Evolutionary conservation across 2,329 filamentous ascomycete genomes (phyloP).

Genomic region (Aspergillus pseudoviridinutans): DNA sequence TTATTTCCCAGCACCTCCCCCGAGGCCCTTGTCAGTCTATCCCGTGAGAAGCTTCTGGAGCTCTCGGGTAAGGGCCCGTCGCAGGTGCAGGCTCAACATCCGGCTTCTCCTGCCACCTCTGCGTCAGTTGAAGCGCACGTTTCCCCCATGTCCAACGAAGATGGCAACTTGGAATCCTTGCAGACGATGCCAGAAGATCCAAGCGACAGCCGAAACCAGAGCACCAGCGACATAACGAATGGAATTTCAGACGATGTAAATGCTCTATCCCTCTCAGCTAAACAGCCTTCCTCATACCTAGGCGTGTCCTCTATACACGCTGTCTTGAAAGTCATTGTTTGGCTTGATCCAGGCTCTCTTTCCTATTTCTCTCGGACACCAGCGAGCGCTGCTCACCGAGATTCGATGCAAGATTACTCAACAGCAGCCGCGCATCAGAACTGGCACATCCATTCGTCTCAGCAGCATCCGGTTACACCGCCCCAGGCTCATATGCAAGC

Average conservation of each 20-base stretch:
- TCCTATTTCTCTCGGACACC: conserved; percentile 45
- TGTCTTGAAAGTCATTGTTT: conserved; percentile 65
- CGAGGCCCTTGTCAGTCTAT: conserved; percentile 49
- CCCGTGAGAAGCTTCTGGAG: conserved; percentile 57
- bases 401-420: conserved; percentile 18
- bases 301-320: conserved; percentile 73
- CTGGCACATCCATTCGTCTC: conserved; percentile 22
- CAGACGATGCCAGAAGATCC: conserved; percentile 70
- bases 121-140: conserved; percentile 43
- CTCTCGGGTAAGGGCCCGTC: conserved; percentile 41
- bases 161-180: conserved; percentile 55
- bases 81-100: conserved; percentile 32
- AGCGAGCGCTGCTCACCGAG: conserved; percentile 12
- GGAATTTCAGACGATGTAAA: conserved; percentile 68
- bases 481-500: conserved; percentile 53
- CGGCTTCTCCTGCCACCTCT: conserved; percentile 44
- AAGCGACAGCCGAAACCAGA: conserved; percentile 39
- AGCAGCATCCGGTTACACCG: conserved; percentile 39
- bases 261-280: conserved; percentile 59
- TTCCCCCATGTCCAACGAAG: conserved; percentile 43
- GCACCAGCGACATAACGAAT: conserved; percentile 54
- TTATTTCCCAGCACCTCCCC: conserved; percentile 59
- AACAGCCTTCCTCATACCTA: conserved; percentile 62
- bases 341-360: conserved; percentile 50
- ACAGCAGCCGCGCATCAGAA: conserved; percentile 11